These are phyloP conservation scores for Limonium bicolor DNA, from an alignment of 148 eudicot genomes.

Conservation along the genomic window DNA sequence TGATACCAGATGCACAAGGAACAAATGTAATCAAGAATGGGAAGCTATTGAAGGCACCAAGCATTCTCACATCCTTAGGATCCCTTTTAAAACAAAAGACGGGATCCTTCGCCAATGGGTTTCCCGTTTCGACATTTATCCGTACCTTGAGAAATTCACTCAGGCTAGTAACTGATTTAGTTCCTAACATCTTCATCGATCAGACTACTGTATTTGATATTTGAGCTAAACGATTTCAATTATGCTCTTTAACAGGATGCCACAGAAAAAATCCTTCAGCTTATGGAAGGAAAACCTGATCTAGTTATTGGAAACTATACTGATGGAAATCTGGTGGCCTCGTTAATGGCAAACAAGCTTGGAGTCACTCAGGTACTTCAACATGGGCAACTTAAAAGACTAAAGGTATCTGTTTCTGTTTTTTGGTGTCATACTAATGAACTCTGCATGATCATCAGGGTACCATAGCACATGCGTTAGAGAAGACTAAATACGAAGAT, in stretches of 20 bases:
- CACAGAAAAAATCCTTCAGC: constrained; percentile 39
- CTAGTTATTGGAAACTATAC: constrained; percentile 91
- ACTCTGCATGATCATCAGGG: constrained; percentile 41
- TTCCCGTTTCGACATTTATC: constrained; percentile 87
- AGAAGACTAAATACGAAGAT: constrained; percentile 95
- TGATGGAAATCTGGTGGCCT: constrained; percentile 86
- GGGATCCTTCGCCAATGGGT: constrained; percentile 72
- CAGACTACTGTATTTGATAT: not conserved
- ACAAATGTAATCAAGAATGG: constrained; percentile 61
- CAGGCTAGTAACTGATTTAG: constrained; percentile 74
- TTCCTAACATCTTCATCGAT: no score
- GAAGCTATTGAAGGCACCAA: constrained; percentile 63
- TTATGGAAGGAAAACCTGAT: constrained; percentile 86
- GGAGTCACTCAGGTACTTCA: constrained; percentile 63
- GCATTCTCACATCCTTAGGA: constrained; percentile 73
- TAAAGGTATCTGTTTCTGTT: no score
- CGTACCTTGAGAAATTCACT: constrained; percentile 69
- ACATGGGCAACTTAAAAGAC: not conserved
- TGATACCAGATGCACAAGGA: constrained; percentile 89
- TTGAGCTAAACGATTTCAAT: no score
- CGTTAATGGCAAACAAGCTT: constrained; percentile 84
- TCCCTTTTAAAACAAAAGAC: constrained; percentile 68
- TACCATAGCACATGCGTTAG: constrained; percentile 93
- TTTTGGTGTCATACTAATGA: no score
- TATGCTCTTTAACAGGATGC: constrained; percentile 44